Base-by-base conservation (phyloP, 768 basidiomycete genomes). In the Serendipita sp. region DNA sequence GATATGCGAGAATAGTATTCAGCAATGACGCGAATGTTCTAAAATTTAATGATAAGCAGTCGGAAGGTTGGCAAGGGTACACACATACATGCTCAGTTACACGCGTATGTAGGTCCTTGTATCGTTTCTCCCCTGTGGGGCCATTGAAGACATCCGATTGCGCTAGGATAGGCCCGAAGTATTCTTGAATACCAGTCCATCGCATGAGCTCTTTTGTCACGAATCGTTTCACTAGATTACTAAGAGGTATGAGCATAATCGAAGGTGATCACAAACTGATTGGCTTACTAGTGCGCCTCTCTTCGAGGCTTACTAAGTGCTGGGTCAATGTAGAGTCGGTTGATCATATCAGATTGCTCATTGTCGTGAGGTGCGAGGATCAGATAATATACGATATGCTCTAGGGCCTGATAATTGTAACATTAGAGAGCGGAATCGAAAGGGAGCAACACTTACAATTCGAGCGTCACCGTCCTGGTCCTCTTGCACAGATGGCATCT, bases 1-100 rank as follows among this genome's bases (percentile, higher is more conserved):
- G 87, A 89, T 70, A 98, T 94, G 63, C 92, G 85, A 26, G 89
- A 94, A 75, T 98, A 98, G 77, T 99, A 99, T 68, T 86, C 76
- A 2, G 94, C 83, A 60, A 98, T 84, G 42, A 95, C 90, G 58
- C 96, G 93, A 69, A 98, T 86, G 71, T 99, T 99, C 94, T 99
- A 70, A n/a, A n/a, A 38, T 14, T 7, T 5, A 14, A 14, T 38
- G 5, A 38, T 4, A 14, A 62, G 60, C 62, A 64, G 7, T 4
- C 33, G 17, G 22, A 62, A 42, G 31, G 4, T 11, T 42, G 50
- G 60, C 4, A 28, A 31, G 26, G 56, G 20, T 7, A 22, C 30
- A 26, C 4, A 79, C 87, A 63, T 73, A 95, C 95, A 73, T 99
- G 95, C 74, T 99, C 95, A 63, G 97, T 90, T 38, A 98, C 90